Conservation (phyloP, 192 early-diverging fungal species). For the Coemansia sp. region DNA sequence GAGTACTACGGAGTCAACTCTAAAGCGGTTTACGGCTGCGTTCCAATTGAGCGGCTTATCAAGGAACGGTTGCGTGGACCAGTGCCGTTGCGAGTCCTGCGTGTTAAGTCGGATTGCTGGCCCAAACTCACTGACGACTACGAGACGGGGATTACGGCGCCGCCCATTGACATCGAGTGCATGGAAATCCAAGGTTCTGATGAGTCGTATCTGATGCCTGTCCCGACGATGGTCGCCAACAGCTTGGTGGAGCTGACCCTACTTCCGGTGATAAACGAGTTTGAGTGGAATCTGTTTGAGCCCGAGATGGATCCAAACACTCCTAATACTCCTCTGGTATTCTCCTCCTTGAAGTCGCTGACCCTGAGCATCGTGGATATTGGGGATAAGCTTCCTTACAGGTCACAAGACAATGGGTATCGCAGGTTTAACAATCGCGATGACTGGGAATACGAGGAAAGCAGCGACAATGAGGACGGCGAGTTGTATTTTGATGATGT, state of each 20-base stretch:
- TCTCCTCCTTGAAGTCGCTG: constrained; percentile 8
- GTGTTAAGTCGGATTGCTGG: not conserved
- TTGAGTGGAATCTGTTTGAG: not conserved
- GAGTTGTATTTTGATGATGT: not conserved
- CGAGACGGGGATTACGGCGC: not conserved
- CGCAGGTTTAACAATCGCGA: too few species aligned
- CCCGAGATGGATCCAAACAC: not conserved
- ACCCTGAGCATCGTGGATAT: not conserved
- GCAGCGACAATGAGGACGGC: too few species aligned
- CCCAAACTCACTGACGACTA: not conserved
- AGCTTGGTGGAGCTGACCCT: constrained; percentile 12
- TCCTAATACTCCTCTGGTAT: not conserved
- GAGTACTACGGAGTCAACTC: not conserved
- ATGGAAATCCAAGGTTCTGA: not conserved
- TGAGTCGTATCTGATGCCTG: not conserved
- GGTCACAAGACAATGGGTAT: too few species aligned
- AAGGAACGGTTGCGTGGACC: constrained; percentile 8
- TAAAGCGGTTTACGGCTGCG: not conserved
- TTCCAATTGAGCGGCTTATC: constrained; percentile 5
- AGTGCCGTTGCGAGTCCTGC: too few species aligned
- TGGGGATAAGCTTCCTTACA: not conserved
- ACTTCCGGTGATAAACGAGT: not conserved
- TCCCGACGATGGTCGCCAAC: not conserved
- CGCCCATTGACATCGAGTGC: not conserved
- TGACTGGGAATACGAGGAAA: too few species aligned